Base-by-base conservation (phyloP, 2,329 filamentous ascomycete genomes). In the Colletotrichum truncatum region DNA sequence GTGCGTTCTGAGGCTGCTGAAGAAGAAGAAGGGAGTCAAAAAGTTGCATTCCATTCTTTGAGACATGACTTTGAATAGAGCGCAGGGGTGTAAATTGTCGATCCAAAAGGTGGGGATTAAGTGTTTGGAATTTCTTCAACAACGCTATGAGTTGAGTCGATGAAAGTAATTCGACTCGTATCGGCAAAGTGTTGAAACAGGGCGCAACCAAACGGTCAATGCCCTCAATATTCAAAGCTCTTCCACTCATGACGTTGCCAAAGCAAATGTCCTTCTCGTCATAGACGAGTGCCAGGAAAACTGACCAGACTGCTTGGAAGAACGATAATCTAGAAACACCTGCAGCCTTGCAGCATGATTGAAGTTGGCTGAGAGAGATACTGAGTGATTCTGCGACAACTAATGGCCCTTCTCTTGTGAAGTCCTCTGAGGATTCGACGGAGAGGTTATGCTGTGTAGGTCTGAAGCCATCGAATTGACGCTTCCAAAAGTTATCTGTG, bases 171-270 rank as follows among this genome's bases (percentile, higher is more conserved):
- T 87, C 78, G 14, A 88, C 78, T 25, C 93, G 86, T 2, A 94
- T 73, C 0, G 94, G 93, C 11, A 97, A 78, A 0, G 94, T 97
- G 73, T 97, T 98, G 82, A 98, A 97, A 74, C 93, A 97, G 0
- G 94, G 94, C 0, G 93, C 93, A n/a, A 97, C 87, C 6, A 97
- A 85, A 4, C 84, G 81, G 36, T 94, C 89, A 10, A 95, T 81
- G 0, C 85, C 86, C 6, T 91, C 84, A 3, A 94, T 75, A 0
- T 87, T 78, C 9, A 93, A 74, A 1, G 89, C 90, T 7, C 94
- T 88, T 2, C 94, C 94, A 72, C 89, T 94, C 60, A 95, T 85
- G 3, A 98, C 90, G 70, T 93, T 96, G 1, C 95, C 94, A 72
- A 98, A 97, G 74, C 93, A 96, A 5, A 97, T 72, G 71, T 97